Conservation (phyloP, 2,329 filamentous ascomycete genomes). For the Phyllosticta paracitricarpa region DNA sequence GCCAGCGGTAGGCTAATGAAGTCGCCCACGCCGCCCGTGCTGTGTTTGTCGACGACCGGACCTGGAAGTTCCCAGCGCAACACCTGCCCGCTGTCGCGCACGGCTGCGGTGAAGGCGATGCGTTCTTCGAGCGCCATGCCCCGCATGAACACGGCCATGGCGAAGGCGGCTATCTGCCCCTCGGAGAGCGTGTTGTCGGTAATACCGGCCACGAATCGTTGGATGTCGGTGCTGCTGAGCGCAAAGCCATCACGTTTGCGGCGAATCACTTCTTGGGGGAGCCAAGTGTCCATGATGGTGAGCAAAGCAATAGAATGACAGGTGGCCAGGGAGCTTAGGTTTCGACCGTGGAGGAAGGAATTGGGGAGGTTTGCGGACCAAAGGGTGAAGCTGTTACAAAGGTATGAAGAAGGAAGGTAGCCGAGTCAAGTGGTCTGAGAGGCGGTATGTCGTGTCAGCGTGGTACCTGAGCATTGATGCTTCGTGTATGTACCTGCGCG, state of each 20-base stretch:
- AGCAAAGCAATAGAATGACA: background rate
- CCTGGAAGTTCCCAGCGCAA: slow-evolving; percentile 3
- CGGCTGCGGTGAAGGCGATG: slow-evolving; percentile 7
- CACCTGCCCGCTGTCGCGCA: slow-evolving; percentile 8
- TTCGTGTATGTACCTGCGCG: background rate
- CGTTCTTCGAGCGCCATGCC: slow-evolving; percentile 10
- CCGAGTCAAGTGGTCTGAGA: slow-evolving; percentile 6
- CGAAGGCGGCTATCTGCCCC: slow-evolving; percentile 9
- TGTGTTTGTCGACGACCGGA: slow-evolving; percentile 9
- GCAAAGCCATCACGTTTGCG: slow-evolving; percentile 10
- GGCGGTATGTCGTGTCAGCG: background rate
- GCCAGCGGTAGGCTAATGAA: slow-evolving; percentile 8
- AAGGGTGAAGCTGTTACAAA: background rate
- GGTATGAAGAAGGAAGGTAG: background rate
- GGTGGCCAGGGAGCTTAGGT: background rate
- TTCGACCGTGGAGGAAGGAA: background rate
- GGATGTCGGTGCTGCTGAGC: slow-evolving; percentile 7
- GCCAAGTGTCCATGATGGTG: slow-evolving; percentile 7
- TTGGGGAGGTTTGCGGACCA: background rate
- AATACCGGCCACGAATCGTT: slow-evolving; percentile 8
- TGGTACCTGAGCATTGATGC: background rate
- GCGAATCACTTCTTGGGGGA: slow-evolving; percentile 10
- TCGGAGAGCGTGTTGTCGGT: slow-evolving; percentile 1
- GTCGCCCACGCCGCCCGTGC: slow-evolving; percentile 10
- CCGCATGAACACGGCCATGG: slow-evolving; percentile 7